Conservation (phyloP, 2,329 filamentous ascomycete genomes). For the Drechslerella coelobrocha region DNA sequence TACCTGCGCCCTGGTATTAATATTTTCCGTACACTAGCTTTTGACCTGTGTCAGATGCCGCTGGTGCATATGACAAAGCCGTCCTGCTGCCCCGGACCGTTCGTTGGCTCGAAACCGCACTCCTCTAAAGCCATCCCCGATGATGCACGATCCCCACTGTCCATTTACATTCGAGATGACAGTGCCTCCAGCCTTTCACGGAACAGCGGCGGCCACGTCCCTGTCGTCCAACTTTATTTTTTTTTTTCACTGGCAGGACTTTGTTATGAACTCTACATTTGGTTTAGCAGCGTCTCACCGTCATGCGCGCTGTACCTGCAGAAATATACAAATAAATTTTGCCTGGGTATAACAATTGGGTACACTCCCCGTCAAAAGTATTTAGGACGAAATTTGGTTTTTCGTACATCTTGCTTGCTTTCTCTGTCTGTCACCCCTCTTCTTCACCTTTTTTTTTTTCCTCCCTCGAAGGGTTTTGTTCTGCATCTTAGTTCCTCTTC, state of each 20-base stretch:
- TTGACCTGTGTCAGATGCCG: conserved; percentile 48
- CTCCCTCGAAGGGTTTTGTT: background rate
- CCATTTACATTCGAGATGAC: conserved; percentile 24
- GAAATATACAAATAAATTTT: conserved; percentile 21
- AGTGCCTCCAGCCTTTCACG: conserved; percentile 31
- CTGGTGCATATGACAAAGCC: conserved; percentile 22
- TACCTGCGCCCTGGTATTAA: conserved; percentile 20
- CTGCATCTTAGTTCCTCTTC: background rate
- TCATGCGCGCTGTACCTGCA: conserved; percentile 40
- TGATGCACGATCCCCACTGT: conserved; percentile 8
- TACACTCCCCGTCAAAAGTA: conserved; percentile 25
- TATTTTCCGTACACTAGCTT: conserved; percentile 26
- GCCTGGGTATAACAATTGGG: conserved; percentile 48
- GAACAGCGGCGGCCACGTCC: conserved; percentile 24
- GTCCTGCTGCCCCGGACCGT: conserved; percentile 1
- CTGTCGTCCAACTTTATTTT: conserved; percentile 20
- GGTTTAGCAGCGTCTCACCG: conserved; percentile 36
- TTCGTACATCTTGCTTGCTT: background rate
- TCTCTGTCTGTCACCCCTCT: background rate
- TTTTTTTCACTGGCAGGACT: conserved; percentile 11
- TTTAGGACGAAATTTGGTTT: background rate
- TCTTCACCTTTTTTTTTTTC: background rate
- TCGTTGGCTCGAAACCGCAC: conserved; percentile 30
- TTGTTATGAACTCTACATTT: conserved; percentile 24
- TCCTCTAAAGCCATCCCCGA: conserved; percentile 3